Conservation (phyloP, 176 grass and related monocot genomes). For the Juncus effusus region DNA sequence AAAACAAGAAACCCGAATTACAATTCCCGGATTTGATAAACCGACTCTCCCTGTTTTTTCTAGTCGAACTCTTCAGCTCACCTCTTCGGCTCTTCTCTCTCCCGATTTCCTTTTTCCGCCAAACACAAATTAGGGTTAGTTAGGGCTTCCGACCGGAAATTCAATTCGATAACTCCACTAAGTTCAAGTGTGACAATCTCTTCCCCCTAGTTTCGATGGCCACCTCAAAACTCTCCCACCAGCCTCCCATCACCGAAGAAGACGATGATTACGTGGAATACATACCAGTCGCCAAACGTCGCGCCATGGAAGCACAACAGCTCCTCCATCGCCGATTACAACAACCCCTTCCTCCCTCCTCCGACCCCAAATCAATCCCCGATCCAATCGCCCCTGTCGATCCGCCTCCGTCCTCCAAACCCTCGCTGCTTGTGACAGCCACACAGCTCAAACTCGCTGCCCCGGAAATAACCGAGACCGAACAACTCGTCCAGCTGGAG, state of each 20-base stretch:
- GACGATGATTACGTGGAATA: constrained; percentile 50
- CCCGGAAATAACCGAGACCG: constrained; percentile 47
- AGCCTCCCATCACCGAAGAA: constrained; percentile 3
- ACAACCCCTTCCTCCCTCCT: constrained; percentile 17
- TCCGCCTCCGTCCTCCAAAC: constrained; percentile 25
- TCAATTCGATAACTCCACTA: too few species aligned
- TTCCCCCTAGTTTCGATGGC: not conserved
- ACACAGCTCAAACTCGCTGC: constrained; percentile 55
- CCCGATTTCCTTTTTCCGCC: too few species aligned
- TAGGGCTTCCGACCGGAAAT: too few species aligned
- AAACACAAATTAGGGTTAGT: too few species aligned
- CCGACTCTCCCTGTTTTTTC: too few species aligned
- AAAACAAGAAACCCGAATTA: too few species aligned
- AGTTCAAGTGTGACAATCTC: not conserved
- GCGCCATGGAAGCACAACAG: constrained; percentile 44
- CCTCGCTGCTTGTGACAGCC: constrained; percentile 46
- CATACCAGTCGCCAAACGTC: constrained; percentile 52
- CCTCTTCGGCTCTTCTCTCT: too few species aligned
- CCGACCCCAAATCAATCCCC: constrained; percentile 9
- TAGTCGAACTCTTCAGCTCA: too few species aligned
- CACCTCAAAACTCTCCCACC: constrained; percentile 3
- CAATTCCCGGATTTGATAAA: too few species aligned
- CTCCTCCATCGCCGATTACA: constrained; percentile 31
- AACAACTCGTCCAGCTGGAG: constrained; percentile 52
- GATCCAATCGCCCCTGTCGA: constrained; percentile 8